Conservation (phyloP, 116 monocot species). For the Trichopus zeylanicus region DNA sequence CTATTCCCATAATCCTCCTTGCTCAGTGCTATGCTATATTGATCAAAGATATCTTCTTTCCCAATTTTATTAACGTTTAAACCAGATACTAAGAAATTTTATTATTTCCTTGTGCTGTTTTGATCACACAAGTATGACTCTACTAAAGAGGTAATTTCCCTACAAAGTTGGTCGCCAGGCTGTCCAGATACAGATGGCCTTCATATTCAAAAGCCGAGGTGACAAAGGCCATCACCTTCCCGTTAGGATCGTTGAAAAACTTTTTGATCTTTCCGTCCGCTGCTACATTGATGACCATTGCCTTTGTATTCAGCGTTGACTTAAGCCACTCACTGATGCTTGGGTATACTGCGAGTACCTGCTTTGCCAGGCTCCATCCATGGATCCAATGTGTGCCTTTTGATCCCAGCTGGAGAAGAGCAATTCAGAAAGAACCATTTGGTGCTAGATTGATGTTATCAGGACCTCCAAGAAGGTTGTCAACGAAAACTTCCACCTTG, state of each 20-base stretch:
- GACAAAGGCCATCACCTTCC: conserved; percentile 42
- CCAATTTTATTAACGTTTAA: no score
- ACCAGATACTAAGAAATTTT: no score
- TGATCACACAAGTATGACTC: not conserved
- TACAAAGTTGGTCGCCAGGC: conserved; percentile 33
- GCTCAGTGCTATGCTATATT: no score
- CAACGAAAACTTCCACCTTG: conserved; percentile 38
- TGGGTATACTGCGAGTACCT: conserved; percentile 28
- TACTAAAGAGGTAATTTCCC: conserved; percentile 28
- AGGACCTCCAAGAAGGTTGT: conserved; percentile 58
- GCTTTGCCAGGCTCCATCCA: conserved; percentile 21
- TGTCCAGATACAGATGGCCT: conserved; percentile 50
- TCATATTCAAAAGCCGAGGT: conserved; percentile 49
- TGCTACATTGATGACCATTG: conserved; percentile 38
- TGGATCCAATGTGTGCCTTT: conserved; percentile 20
- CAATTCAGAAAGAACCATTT: conserved; percentile 69
- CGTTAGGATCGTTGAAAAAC: conserved; percentile 36
- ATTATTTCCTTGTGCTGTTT: no score
- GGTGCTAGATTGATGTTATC: conserved; percentile 69
- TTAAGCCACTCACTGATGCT: conserved; percentile 3
- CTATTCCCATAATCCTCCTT: no score
- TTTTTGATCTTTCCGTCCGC: conserved; percentile 30
- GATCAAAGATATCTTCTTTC: no score
- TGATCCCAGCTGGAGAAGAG: conserved; percentile 34
- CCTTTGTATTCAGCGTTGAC: conserved; percentile 1